phyloP scores from a whole-genome alignment of 2,329 filamentous ascomycete genomes.

The Cercospora sp. region DNA sequence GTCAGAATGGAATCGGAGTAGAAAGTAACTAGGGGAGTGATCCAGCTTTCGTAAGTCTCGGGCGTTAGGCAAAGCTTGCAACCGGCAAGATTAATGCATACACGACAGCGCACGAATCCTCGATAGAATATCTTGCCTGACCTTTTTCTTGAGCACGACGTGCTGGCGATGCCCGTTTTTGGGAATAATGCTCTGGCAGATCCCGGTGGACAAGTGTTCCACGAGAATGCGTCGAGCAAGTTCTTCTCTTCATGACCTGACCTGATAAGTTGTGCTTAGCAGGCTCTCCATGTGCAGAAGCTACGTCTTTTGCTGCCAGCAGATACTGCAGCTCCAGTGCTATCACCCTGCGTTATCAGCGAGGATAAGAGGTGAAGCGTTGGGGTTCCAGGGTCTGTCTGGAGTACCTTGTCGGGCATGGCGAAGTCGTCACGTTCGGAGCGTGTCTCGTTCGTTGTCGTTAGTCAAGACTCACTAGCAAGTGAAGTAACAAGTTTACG shows the following conservation, averaged over 20 bases:
- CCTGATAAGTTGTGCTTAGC: no score
- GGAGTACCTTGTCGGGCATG: slow-evolving; percentile 1
- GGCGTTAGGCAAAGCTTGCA: no score
- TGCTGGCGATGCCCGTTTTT: no score
- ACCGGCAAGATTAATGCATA: no score
- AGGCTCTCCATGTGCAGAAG: no score
- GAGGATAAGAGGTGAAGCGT: neutral
- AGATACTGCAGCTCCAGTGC: neutral
- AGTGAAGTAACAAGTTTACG: slow-evolving; percentile 12
- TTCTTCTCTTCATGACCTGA: no score
- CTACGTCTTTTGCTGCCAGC: neutral
- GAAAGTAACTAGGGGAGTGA: neutral
- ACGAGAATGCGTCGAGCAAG: no score
- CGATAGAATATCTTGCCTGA: no score
- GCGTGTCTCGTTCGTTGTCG: neutral
- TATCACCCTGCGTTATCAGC: slow-evolving; percentile 14
- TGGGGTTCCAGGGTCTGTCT: neutral
- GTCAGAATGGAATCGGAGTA: neutral
- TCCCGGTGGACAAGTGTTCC: no score
- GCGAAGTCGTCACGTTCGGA: slow-evolving; percentile 1
- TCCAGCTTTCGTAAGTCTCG: neutral
- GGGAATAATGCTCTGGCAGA: no score
- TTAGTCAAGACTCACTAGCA: slow-evolving; percentile 6
- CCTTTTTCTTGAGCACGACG: no score
- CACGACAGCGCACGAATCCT: no score